phyloP scores from a whole-genome alignment of 768 basidiomycete species.

The Lactarius tabidus region DNA sequence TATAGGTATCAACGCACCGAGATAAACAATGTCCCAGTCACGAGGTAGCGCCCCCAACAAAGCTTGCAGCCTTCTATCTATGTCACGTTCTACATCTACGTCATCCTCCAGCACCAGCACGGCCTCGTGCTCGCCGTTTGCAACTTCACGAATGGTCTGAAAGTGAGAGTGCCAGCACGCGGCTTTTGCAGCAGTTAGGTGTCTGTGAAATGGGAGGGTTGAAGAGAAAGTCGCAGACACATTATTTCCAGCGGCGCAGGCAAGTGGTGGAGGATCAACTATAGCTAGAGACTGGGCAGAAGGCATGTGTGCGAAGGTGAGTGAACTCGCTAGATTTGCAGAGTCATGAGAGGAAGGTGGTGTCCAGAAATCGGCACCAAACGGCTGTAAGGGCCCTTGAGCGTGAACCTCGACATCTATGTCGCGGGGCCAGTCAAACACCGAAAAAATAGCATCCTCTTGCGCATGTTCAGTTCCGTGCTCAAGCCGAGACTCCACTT shows the following conservation, averaged over 20 bases:
- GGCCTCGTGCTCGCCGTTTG: constrained; percentile 33
- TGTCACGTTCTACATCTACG: constrained; percentile 69
- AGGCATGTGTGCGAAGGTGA: neutral
- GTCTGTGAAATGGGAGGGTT: constrained; percentile 41
- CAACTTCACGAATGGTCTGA: constrained; percentile 44
- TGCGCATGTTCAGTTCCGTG: constrained; percentile 30
- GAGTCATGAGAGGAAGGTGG: constrained; percentile 5
- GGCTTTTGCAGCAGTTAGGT: constrained; percentile 55
- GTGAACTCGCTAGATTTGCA: neutral
- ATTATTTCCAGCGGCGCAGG: constrained; percentile 34
- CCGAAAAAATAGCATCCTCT: neutral
- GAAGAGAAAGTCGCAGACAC: constrained; percentile 35
- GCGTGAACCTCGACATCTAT: constrained; percentile 17
- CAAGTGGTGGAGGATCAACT: constrained; percentile 12
- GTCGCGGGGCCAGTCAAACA: constrained; percentile 29
- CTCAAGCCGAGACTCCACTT: constrained; percentile 37
- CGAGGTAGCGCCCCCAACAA: constrained; percentile 53
- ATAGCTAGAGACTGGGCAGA: neutral
- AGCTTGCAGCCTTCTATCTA: constrained; percentile 37
- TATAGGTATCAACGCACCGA: constrained; percentile 42
- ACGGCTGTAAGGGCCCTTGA: constrained; percentile 8
- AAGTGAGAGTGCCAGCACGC: constrained; percentile 75
- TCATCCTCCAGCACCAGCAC: constrained; percentile 73
- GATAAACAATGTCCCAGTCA: constrained; percentile 70
- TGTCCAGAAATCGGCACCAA: constrained; percentile 28